A percentile compares a stretch with the other conserved stretches of the same genome.
These are phyloP conservation scores for Hansfordia pulvinata DNA, from an alignment of 2,329 filamentous ascomycete genomes.

Conservation along the genomic window DNA sequence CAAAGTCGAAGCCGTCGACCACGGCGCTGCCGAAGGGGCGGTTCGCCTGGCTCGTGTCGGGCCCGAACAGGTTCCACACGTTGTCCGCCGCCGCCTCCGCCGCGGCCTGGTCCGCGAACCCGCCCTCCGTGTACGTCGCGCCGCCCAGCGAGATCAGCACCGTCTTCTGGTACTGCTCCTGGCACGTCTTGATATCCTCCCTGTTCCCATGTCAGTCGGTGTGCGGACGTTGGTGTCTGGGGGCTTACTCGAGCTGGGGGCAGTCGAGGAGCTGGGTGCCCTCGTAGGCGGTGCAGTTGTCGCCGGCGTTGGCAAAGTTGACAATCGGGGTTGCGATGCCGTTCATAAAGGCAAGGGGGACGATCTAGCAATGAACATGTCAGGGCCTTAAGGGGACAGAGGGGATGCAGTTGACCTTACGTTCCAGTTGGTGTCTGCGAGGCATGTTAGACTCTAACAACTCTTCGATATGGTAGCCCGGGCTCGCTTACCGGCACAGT, in stretches of 20 bases:
- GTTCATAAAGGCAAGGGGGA: slow-evolving; percentile 50
- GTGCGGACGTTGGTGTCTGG: slow-evolving; percentile 1
- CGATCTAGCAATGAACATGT: slow-evolving; percentile 27
- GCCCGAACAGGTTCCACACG: slow-evolving; percentile 61
- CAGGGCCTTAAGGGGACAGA: neutral
- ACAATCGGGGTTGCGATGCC: slow-evolving; percentile 38
- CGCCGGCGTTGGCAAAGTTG: slow-evolving; percentile 53
- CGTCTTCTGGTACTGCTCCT: slow-evolving; percentile 49
- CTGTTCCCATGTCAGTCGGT: slow-evolving; percentile 9
- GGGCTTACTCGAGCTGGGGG: slow-evolving; percentile 46
- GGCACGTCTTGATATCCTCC: slow-evolving; percentile 44
- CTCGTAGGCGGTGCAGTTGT: slow-evolving; percentile 43
- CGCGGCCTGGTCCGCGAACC: slow-evolving; percentile 38
- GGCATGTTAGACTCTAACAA: slow-evolving; percentile 6
- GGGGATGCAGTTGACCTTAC: slow-evolving; percentile 14
- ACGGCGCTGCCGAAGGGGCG: slow-evolving; percentile 54
- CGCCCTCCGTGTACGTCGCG: slow-evolving; percentile 54
- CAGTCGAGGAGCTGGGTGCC: slow-evolving; percentile 47
- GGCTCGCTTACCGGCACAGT: slow-evolving; percentile 38
- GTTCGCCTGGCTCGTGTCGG: slow-evolving; percentile 29
- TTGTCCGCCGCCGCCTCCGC: slow-evolving; percentile 44
- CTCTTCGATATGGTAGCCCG: neutral
- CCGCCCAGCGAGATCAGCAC: slow-evolving; percentile 62
- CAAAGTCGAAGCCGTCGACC: slow-evolving; percentile 66
- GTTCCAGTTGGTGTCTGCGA: slow-evolving; percentile 29